These are phyloP conservation scores for Erythrophleum ivorense DNA, from an alignment of 331 rosid species.

Conservation along the genomic window DNA sequence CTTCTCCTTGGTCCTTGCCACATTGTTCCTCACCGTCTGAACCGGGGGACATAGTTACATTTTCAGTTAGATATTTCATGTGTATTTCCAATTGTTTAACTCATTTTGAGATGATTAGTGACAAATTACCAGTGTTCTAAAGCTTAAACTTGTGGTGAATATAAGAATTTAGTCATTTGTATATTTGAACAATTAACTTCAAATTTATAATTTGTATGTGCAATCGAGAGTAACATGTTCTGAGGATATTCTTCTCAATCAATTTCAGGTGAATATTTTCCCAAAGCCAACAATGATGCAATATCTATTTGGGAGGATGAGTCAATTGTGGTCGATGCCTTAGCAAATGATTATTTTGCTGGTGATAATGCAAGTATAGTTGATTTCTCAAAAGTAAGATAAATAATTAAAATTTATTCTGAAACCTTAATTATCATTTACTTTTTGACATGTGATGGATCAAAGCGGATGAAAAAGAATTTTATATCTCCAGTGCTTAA, in stretches of 20 bases:
- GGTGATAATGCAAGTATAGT: constrained; percentile 67
- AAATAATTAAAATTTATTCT: constrained; percentile 6
- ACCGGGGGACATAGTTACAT: not conserved
- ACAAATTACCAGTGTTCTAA: constrained; percentile 13
- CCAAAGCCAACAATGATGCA: constrained; percentile 66
- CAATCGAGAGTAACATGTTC: not conserved
- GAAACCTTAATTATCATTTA: constrained; percentile 11
- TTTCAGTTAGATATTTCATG: not conserved
- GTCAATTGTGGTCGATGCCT: constrained; percentile 70
- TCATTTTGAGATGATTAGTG: not conserved
- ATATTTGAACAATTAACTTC: not conserved
- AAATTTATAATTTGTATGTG: not conserved
- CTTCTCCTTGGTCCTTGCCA: not conserved
- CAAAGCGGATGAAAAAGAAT: constrained; percentile 3
- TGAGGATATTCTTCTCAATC: constrained; percentile 12
- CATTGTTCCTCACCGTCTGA: not conserved
- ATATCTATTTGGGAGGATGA: constrained; percentile 81
- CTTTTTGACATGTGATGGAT: constrained; percentile 3
- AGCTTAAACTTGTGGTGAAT: not conserved
- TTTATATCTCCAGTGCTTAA: constrained; percentile 2
- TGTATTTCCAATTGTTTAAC: not conserved
- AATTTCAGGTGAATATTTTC: constrained; percentile 79
- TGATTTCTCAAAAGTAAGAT: constrained; percentile 70
- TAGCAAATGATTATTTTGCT: constrained; percentile 80
- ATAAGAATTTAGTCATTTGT: not conserved